A percentile compares a stretch with the other conserved stretches of the same genome.
phyloP scores from a whole-genome alignment of 2,329 filamentous ascomycete genomes.

The Fusarium bactridioides region DNA sequence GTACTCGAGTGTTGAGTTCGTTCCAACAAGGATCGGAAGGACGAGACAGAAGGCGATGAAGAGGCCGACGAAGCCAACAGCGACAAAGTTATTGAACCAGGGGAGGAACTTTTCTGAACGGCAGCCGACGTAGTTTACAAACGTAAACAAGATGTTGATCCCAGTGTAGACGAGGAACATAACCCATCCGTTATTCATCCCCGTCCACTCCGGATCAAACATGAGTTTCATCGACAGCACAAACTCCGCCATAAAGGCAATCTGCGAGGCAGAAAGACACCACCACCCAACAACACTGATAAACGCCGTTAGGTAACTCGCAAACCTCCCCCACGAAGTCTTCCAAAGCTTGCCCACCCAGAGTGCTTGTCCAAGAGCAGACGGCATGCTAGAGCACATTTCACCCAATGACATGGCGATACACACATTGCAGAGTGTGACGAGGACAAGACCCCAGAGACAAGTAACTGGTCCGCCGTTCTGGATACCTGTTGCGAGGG shows the following conservation, averaged over 20 bases:
- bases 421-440: constrained; percentile 59
- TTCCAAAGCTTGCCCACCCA: constrained; percentile 53
- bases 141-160: constrained; percentile 57
- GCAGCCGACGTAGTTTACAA: constrained; percentile 61
- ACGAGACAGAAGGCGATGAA: constrained; percentile 61
- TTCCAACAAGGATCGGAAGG: constrained; percentile 59
- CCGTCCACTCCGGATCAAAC: constrained; percentile 58
- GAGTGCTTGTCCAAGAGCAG: constrained; percentile 65
- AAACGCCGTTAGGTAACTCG: constrained; percentile 65
- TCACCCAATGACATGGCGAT: constrained; percentile 64
- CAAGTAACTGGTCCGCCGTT: constrained; percentile 62
- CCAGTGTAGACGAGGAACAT: constrained; percentile 64
- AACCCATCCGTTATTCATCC: constrained; percentile 56
- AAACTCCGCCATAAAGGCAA: constrained; percentile 65
- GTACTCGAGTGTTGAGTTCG: constrained; percentile 52
- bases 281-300: constrained; percentile 69
- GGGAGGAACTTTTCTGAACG: constrained; percentile 52
- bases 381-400: constrained; percentile 65
- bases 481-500: constrained; percentile 54
- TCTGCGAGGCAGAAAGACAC: constrained; percentile 62
- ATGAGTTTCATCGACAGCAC: constrained; percentile 62
- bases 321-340: constrained; percentile 55
- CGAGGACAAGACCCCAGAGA: constrained; percentile 62
- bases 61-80: constrained; percentile 58
- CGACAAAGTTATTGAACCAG: constrained; percentile 64